Evolutionary conservation across 345 rosid genomes (phyloP).

Genomic region (Salix arbutifolia): DNA sequence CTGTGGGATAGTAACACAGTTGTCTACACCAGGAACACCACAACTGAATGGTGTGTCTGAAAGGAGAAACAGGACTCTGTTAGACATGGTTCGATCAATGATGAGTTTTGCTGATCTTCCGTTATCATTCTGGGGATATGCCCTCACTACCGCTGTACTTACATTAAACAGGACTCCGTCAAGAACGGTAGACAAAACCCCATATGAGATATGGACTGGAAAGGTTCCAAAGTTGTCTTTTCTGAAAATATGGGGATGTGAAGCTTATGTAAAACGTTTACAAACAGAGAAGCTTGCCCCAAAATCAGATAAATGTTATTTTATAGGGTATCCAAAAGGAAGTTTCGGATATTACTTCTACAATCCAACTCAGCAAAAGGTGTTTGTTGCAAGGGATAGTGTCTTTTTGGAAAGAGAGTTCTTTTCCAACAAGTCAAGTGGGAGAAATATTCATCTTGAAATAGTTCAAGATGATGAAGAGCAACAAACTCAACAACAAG

Average conservation of each 20-base stretch:
- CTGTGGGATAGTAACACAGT: not conserved
- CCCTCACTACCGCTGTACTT: not conserved
- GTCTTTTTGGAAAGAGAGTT: not conserved
- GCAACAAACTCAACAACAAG: not conserved
- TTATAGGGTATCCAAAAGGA: not conserved
- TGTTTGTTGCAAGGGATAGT: slow-evolving; percentile 1
- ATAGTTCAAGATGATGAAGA: not conserved
- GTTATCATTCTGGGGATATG: not conserved
- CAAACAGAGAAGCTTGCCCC: too few relatives aligned
- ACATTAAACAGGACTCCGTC: not conserved
- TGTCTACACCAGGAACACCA: not conserved
- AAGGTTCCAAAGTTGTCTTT: not conserved
- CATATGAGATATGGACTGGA: slow-evolving; percentile 4
- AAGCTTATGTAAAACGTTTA: not conserved
- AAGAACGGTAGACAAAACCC: not conserved
- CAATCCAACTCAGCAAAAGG: not conserved
- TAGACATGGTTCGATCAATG: not conserved
- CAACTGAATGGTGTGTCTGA: not conserved
- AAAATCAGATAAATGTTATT: too few relatives aligned
- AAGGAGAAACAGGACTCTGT: too few relatives aligned
- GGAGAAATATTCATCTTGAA: not conserved
- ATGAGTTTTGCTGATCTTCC: not conserved
- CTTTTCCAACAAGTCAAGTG: not conserved
- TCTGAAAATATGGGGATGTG: not conserved
- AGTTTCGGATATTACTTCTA: not conserved